These are phyloP conservation scores for Mayamaea pseudoterrestris DNA, from an alignment of 108 stramenopile species.

Conservation along the genomic window DNA sequence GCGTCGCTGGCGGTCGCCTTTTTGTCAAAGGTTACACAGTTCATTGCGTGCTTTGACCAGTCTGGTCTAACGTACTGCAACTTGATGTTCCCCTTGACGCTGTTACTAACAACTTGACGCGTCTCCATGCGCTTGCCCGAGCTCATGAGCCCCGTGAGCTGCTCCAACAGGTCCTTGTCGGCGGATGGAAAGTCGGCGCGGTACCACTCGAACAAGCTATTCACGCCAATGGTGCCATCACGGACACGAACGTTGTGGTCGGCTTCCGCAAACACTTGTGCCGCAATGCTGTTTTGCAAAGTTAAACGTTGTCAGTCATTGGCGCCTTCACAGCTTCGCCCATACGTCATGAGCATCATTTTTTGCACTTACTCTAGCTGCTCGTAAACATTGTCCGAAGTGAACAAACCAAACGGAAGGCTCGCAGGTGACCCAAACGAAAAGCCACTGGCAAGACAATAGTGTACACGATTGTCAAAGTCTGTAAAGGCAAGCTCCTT, in stretches of 20 bases:
- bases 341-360: background rate
- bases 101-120: no score
- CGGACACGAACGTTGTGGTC: conserved; percentile 1
- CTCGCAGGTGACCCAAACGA: background rate
- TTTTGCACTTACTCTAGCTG: background rate
- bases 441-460: conserved; percentile 51
- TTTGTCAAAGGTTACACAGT: no score
- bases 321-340: background rate
- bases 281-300: background rate
- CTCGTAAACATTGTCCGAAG: background rate
- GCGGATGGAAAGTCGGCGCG: conserved; percentile 2
- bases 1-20: no score
- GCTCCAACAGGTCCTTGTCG: conserved; percentile 1
- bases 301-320: background rate
- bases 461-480: conserved; percentile 57
- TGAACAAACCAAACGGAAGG: background rate
- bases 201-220: background rate
- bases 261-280: background rate
- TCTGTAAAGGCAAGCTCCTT: conserved; percentile 2
- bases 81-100: no score
- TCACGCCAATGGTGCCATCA: background rate
- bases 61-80: no score
- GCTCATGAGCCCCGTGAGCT: background rate
- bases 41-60: no score
- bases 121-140: no score